Conservation (phyloP, 441 rosid species). For the Corymbia calophylla region DNA sequence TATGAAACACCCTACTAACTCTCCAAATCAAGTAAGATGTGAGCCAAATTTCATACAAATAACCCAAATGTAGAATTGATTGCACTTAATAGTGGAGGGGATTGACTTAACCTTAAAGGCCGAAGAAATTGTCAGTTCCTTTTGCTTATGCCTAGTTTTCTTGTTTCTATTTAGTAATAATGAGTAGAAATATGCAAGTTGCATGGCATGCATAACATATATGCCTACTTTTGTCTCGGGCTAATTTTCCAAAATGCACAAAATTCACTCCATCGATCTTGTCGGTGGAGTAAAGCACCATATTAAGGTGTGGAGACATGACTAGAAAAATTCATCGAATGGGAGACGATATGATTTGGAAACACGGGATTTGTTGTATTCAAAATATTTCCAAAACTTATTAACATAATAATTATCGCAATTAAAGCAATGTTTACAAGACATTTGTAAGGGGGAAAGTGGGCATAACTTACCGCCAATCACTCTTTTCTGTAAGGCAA, state of each 20-base stretch:
- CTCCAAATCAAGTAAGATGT: not conserved
- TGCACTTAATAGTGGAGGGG: not conserved
- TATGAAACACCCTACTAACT: not conserved
- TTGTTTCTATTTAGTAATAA: not conserved
- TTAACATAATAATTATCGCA: not conserved
- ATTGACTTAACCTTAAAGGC: not conserved
- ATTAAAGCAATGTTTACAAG: not conserved
- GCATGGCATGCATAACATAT: not conserved
- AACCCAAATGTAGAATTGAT: not conserved
- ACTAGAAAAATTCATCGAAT: not conserved
- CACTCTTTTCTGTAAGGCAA: not conserved
- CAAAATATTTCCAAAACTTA: not conserved
- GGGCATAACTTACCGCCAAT: not conserved
- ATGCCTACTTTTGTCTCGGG: not conserved
- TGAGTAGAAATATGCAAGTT: not conserved
- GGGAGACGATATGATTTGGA: not conserved
- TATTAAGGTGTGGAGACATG: not conserved
- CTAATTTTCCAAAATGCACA: not conserved
- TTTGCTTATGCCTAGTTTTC: not conserved
- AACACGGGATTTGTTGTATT: not conserved
- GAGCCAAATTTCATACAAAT: not conserved
- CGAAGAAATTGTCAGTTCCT: not conserved
- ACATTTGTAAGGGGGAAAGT: not conserved
- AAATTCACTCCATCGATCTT: not conserved
- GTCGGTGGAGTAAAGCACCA: not conserved